phyloP scores from a whole-genome alignment of 768 basidiomycete genomes.

The Gelatoporia subvermispora region DNA sequence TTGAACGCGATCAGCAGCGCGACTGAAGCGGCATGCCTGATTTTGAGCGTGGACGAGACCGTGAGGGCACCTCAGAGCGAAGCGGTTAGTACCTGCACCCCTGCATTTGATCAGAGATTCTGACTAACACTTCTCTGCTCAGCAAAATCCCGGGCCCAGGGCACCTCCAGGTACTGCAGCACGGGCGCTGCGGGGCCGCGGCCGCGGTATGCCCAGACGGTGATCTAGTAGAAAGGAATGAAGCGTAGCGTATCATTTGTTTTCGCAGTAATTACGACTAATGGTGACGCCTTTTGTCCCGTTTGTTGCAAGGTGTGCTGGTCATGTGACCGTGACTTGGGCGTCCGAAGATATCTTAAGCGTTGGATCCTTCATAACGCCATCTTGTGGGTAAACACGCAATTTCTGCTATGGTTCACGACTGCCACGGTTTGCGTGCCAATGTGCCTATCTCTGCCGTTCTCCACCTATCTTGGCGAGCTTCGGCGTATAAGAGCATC shows the following conservation, averaged over 20 bases:
- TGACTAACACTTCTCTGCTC: constrained; percentile 15
- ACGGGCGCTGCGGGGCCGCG: constrained; percentile 80
- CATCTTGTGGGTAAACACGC: constrained; percentile 19
- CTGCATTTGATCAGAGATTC: neutral
- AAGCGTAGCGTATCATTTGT: constrained; percentile 16
- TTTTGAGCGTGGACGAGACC: constrained; percentile 96
- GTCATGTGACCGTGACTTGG: constrained; percentile 11
- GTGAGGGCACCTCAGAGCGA: constrained; percentile 94
- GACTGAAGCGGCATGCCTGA: constrained; percentile 92
- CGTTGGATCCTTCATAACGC: constrained; percentile 14
- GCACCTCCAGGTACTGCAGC: constrained; percentile 91
- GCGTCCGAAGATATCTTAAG: neutral
- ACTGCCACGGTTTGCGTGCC: neutral
- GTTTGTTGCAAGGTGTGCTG: neutral
- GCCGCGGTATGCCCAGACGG: constrained; percentile 76
- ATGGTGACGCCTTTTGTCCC: constrained; percentile 3
- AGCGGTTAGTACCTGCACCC: constrained; percentile 50
- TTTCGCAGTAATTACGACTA: constrained; percentile 12
- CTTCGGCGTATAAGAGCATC: too few relatives aligned
- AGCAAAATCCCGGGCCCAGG: constrained; percentile 81
- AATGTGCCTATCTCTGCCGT: neutral
- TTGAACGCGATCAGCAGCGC: constrained; percentile 94
- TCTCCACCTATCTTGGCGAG: neutral
- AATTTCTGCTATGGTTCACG: constrained; percentile 16
- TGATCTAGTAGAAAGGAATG: constrained; percentile 28